Evolutionary conservation across 805 yeast genomes (phyloP).

Genomic region (Kregervanrija pseudodelftensis): DNA sequence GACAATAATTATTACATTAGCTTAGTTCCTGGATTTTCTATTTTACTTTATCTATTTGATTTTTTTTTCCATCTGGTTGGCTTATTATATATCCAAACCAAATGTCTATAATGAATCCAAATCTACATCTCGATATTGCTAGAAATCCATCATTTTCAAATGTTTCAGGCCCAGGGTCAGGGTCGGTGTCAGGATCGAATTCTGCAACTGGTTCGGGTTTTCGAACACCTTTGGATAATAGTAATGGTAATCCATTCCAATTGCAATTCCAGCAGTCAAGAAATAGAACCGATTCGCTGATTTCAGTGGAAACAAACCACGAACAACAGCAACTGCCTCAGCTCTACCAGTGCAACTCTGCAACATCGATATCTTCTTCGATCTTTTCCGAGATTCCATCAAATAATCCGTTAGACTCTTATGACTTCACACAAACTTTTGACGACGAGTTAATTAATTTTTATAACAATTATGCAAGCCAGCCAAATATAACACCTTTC

Average conservation of each 20-base stretch:
- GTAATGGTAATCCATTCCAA: no score
- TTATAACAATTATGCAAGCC: constrained; percentile 42
- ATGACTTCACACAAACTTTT: constrained; percentile 31
- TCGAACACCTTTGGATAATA: no score
- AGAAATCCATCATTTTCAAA: no score
- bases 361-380: constrained; percentile 17
- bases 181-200: no score
- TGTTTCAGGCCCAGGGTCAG: no score
- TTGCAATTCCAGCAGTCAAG: not conserved
- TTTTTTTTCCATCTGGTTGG: not conserved
- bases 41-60: not conserved
- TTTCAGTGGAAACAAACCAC: constrained; percentile 3
- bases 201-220: no score
- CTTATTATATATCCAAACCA: no score
- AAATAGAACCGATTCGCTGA: constrained; percentile 9
- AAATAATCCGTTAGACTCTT: constrained; percentile 14
- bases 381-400: constrained; percentile 11
- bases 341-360: constrained; percentile 17
- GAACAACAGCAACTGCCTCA: constrained; percentile 1
- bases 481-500: constrained; percentile 64
- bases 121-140: constrained; percentile 17
- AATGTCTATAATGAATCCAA: constrained; percentile 17
- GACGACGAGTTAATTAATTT: constrained; percentile 39
- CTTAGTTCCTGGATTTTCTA: not conserved
- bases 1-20: not conserved